phyloP scores from a whole-genome alignment of 2,329 filamentous ascomycete species.

The Sporothrix pallida region DNA sequence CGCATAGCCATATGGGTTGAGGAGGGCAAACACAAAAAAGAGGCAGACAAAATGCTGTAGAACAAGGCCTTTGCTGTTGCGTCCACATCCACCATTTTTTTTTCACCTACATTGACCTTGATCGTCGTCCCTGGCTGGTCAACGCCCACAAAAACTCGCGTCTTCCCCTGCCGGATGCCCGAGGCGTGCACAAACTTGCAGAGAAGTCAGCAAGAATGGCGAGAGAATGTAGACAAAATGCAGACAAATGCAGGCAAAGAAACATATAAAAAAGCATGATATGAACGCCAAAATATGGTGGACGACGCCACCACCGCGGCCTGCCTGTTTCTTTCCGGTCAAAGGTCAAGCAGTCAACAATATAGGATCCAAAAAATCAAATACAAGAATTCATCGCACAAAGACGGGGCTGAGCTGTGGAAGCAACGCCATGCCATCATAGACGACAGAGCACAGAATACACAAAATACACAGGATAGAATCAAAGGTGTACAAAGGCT shows the following conservation, averaged over 20 bases:
- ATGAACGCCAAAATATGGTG: background rate
- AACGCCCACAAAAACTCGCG: background rate
- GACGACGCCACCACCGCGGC: background rate
- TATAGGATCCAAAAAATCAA: background rate
- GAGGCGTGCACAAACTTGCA: background rate
- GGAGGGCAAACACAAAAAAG: background rate
- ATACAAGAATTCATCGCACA: background rate
- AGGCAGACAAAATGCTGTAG: background rate
- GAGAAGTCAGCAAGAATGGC: background rate
- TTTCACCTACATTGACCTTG: background rate
- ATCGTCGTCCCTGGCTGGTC: background rate
- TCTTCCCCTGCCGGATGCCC: constrained; percentile 19
- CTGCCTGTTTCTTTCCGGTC: background rate
- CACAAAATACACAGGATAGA: background rate
- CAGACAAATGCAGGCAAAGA: background rate
- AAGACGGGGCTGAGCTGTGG: background rate
- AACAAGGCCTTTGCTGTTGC: background rate
- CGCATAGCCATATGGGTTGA: background rate
- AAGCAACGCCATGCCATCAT: background rate
- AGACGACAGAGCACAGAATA: background rate
- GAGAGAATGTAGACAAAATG: background rate
- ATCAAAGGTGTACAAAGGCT: background rate
- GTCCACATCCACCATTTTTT: background rate
- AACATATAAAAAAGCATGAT: background rate
- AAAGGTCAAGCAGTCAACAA: too few species aligned